These are phyloP conservation scores for Solanum bukasovii DNA, from an alignment of 257 asterid species.

Conservation along the genomic window DNA sequence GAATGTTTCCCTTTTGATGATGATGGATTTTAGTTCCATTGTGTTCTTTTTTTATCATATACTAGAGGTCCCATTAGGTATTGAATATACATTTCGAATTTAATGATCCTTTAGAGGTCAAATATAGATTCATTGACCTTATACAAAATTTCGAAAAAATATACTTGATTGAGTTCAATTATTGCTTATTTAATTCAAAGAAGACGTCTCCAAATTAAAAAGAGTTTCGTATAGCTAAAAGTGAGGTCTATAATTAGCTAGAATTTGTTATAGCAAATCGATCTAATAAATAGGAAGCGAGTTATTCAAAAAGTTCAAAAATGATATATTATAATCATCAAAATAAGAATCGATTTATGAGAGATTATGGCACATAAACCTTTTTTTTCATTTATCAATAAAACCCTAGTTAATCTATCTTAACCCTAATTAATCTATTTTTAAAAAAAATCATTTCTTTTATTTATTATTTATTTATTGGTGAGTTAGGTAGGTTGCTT, in stretches of 20 bases:
- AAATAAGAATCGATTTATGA: not conserved
- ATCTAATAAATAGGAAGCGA: not conserved
- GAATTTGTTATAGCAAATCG: not conserved
- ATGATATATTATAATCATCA: too few species aligned
- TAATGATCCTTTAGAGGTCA: not conserved
- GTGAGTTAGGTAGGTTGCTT: not conserved
- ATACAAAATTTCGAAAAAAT: not conserved
- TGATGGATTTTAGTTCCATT: not conserved
- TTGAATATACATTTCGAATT: not conserved
- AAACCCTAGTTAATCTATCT: not conserved
- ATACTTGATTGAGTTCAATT: not conserved
- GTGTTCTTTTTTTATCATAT: not conserved
- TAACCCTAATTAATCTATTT: not conserved
- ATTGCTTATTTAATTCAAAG: not conserved
- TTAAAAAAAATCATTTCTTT: not conserved
- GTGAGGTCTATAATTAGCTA: not conserved
- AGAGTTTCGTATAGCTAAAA: not conserved
- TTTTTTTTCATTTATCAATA: not conserved
- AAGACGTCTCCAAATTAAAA: not conserved
- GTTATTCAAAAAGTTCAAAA: not conserved
- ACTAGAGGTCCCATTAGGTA: not conserved
- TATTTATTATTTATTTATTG: not conserved
- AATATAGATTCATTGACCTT: not conserved
- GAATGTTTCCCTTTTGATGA: not conserved
- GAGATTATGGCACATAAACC: not conserved